Conservation (phyloP, 352 stramenopile genomes). For the Discostella stelligera region DNA sequence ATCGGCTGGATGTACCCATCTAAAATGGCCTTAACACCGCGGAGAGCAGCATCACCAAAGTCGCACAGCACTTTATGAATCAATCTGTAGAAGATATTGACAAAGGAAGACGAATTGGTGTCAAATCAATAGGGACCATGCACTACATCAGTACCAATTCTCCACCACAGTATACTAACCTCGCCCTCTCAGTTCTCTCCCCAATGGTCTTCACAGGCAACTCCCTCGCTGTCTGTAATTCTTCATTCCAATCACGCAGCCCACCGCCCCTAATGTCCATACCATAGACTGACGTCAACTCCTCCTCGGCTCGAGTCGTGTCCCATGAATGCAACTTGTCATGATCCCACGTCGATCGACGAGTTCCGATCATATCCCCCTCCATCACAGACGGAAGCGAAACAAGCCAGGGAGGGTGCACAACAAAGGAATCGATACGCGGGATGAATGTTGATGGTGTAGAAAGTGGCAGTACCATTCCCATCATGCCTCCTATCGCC, state of each 20-base stretch:
- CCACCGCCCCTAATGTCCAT: slow-evolving; percentile 89
- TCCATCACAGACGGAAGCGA: slow-evolving; percentile 33
- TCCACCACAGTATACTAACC: slow-evolving; percentile 40
- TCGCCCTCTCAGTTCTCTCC: slow-evolving; percentile 90
- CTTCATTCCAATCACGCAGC: slow-evolving; percentile 95
- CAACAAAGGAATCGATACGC: slow-evolving; percentile 60
- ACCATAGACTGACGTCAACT: slow-evolving; percentile 87
- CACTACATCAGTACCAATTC: not conserved
- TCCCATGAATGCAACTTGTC: slow-evolving; percentile 69
- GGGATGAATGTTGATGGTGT: slow-evolving; percentile 32
- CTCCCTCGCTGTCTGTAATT: slow-evolving; percentile 88
- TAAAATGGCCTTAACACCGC: slow-evolving; percentile 87
- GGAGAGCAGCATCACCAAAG: slow-evolving; percentile 89
- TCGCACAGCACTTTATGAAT: slow-evolving; percentile 94
- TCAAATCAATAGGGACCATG: not conserved
- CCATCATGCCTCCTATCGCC: not conserved
- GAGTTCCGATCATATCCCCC: slow-evolving; percentile 14
- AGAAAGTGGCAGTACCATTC: slow-evolving; percentile 5
- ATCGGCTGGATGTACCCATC: slow-evolving; percentile 93
- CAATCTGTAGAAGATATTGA: slow-evolving; percentile 56
- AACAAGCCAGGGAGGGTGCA: slow-evolving; percentile 72
- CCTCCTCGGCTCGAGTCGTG: slow-evolving; percentile 87
- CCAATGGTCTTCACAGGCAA: slow-evolving; percentile 83
- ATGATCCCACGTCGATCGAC: slow-evolving; percentile 42
- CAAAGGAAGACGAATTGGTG: slow-evolving; percentile 4